Conservation (phyloP, 768 basidiomycete species). For the Gautieria morchelliformis region DNA sequence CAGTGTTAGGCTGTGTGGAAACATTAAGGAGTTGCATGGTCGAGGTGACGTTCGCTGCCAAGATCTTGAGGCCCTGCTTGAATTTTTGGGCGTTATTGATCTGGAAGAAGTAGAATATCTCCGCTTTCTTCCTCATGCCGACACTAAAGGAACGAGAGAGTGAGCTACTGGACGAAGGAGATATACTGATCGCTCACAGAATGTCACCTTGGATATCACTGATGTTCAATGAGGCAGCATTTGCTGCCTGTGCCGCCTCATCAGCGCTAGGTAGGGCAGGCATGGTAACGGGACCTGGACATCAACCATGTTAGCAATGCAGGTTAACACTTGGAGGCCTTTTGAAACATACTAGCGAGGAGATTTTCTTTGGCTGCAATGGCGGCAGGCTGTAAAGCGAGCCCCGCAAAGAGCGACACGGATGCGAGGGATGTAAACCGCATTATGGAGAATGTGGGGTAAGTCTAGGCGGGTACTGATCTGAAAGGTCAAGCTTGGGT, state of each 20-base stretch:
- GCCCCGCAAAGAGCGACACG: neutral
- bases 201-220: slow-evolving; percentile 5
- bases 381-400: neutral
- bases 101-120: slow-evolving; percentile 43
- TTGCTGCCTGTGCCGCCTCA: slow-evolving; percentile 1
- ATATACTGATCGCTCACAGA: neutral
- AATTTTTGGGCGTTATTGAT: slow-evolving; percentile 36
- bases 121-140: slow-evolving; percentile 46
- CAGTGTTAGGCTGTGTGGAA: slow-evolving; percentile 28
- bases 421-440: neutral
- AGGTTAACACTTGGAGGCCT: neutral
- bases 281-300: neutral
- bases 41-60: slow-evolving; percentile 38
- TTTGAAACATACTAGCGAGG: neutral
- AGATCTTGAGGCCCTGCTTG: slow-evolving; percentile 28
- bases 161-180: neutral
- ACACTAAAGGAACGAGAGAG: slow-evolving; percentile 25
- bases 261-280: neutral
- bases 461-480: neutral
- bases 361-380: neutral
- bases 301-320: neutral
- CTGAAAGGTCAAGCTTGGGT: neutral
- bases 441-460: neutral
- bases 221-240: slow-evolving; percentile 4
- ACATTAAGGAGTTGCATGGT: slow-evolving; percentile 30